Conservation (phyloP, 2,329 filamentous ascomycete genomes). For the Grosmannia huntii region DNA sequence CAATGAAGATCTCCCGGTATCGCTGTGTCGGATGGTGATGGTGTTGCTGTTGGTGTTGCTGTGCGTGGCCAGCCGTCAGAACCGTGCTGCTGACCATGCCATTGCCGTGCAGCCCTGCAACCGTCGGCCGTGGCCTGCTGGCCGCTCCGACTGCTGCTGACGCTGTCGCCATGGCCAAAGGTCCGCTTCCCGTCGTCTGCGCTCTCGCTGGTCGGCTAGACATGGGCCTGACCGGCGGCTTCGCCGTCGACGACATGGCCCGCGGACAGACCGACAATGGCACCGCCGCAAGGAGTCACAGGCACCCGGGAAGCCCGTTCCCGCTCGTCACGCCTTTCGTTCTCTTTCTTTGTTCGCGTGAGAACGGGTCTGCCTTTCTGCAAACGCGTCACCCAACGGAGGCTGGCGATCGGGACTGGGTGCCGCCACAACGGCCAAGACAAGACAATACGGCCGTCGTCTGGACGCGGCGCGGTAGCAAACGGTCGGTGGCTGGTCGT, state of each 20-base stretch:
- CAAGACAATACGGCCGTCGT: too few species aligned
- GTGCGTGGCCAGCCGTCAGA: not conserved
- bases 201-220: not conserved
- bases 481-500: too few species aligned
- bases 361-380: too few species aligned
- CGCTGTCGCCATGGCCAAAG: not conserved
- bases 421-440: too few species aligned
- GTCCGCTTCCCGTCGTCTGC: not conserved
- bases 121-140: not conserved
- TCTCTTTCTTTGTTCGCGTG: too few species aligned
- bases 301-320: too few species aligned
- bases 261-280: not conserved
- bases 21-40: constrained; percentile 2
- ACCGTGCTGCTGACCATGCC: not conserved
- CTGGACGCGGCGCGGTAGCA: too few species aligned
- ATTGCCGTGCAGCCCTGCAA: not conserved
- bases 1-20: constrained; percentile 11
- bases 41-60: not conserved
- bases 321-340: too few species aligned
- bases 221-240: not conserved
- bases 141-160: not conserved
- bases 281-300: too few species aligned
- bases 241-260: not conserved
- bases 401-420: too few species aligned
- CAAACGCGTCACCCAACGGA: too few species aligned